Evolutionary conservation across 257 asterid species (phyloP).

Genomic region (Solanum pimpinellifolium): DNA sequence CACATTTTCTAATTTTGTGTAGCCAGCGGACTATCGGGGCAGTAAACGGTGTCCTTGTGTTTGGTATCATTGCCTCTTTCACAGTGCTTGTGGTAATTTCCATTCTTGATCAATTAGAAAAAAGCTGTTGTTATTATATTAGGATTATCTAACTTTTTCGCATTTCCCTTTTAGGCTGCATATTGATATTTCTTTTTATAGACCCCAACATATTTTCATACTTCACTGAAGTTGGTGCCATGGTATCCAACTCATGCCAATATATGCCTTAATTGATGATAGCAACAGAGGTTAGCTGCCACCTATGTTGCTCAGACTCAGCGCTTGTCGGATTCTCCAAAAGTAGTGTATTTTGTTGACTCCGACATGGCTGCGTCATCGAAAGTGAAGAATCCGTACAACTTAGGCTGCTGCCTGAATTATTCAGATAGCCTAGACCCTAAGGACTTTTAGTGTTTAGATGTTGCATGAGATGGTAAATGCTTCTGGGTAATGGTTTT

Average conservation of each 20-base stretch:
- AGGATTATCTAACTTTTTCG: not conserved
- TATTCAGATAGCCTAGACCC: not conserved
- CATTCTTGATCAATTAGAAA: not conserved
- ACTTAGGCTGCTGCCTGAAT: not conserved
- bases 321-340: too few species aligned
- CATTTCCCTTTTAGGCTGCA: not conserved
- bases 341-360: too few species aligned
- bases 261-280: not conserved
- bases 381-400: too few species aligned
- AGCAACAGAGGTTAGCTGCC: not conserved
- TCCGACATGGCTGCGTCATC: too few species aligned
- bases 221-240: not conserved
- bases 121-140: not conserved
- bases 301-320: too few species aligned
- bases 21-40: constrained; percentile 86
- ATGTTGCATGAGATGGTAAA: not conserved
- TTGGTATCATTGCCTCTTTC: constrained; percentile 60
- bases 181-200: not conserved
- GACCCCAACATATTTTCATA: not conserved
- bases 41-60: constrained; percentile 67
- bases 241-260: not conserved
- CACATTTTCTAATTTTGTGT: constrained; percentile 8
- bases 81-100: constrained; percentile 73
- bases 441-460: not conserved
- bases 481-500: not conserved